Conservation (phyloP, 2,329 filamentous ascomycete species). For the Pseudocercospora cruenta region DNA sequence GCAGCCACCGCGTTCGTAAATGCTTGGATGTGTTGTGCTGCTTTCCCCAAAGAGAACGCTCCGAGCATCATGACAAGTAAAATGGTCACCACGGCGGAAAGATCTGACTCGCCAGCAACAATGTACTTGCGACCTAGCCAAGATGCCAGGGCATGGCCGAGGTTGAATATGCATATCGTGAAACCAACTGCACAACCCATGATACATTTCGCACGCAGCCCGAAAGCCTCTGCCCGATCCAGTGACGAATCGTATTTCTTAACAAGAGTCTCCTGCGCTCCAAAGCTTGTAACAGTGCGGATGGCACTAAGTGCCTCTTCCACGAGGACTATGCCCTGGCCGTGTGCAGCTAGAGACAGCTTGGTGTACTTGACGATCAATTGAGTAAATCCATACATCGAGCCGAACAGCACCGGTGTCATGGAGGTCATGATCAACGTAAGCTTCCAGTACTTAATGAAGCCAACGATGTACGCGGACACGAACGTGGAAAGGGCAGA, state of each 20-base stretch:
- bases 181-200: conserved; percentile 77
- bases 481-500: conserved; percentile 79
- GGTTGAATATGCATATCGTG: conserved; percentile 81
- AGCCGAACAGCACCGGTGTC: conserved; percentile 73
- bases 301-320: conserved; percentile 95
- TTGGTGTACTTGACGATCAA: conserved; percentile 84
- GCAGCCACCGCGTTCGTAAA: conserved; percentile 83
- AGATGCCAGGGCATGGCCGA: conserved; percentile 85
- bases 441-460: conserved; percentile 88
- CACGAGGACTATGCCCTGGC: conserved; percentile 73
- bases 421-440: conserved; percentile 84
- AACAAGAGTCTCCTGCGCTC: conserved; percentile 86
- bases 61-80: conserved; percentile 91
- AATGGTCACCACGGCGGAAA: conserved; percentile 79
- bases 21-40: conserved; percentile 82
- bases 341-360: conserved; percentile 75
- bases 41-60: conserved; percentile 85
- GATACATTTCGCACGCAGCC: conserved; percentile 72
- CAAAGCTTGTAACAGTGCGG: conserved; percentile 87
- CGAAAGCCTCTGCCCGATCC: conserved; percentile 70
- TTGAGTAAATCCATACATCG: conserved; percentile 72
- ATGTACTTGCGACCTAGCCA: conserved; percentile 83
- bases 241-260: conserved; percentile 80
- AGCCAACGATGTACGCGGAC: conserved; percentile 86
- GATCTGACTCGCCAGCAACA: conserved; percentile 64